Conservation (phyloP, 345 rosid genomes). For the Trapa bicornis region DNA sequence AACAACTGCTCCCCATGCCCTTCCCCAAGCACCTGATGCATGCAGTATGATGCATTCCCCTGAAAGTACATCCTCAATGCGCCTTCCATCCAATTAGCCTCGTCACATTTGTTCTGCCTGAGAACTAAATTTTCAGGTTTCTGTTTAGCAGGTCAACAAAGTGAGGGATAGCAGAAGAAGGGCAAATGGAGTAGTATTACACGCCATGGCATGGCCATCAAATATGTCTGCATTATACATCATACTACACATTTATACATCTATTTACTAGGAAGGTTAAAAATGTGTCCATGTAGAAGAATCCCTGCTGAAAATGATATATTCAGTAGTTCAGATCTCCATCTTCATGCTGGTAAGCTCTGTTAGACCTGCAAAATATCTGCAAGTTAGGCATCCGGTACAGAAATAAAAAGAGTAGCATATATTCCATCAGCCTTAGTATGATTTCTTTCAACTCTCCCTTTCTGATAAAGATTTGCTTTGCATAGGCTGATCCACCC, state of each 20-base stretch:
- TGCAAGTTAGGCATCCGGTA: too few relatives aligned
- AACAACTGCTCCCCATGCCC: background rate
- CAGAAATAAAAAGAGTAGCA: background rate
- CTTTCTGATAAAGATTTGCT: background rate
- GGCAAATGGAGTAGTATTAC: background rate
- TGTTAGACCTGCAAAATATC: conserved; percentile 30
- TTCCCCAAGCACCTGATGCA: background rate
- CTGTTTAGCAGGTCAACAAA: too few relatives aligned
- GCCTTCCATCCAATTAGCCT: background rate
- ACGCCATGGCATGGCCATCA: background rate
- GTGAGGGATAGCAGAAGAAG: background rate
- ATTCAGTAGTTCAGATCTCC: conserved; percentile 31
- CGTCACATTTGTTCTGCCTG: too few relatives aligned
- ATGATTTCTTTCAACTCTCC: background rate
- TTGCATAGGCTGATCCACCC: too few relatives aligned
- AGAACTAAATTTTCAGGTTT: too few relatives aligned
- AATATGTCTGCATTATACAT: background rate
- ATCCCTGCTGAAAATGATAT: background rate
- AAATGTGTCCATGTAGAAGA: background rate
- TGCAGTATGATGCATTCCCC: background rate
- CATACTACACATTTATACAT: background rate
- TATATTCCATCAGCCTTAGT: background rate
- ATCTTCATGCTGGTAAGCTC: conserved; percentile 40
- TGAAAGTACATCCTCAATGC: background rate
- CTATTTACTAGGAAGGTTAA: background rate